Evolutionary conservation across 2,329 filamentous ascomycete genomes (phyloP), one percentile per base, ranked within the genome.

Genomic region (Xylaria multiplex): DNA sequence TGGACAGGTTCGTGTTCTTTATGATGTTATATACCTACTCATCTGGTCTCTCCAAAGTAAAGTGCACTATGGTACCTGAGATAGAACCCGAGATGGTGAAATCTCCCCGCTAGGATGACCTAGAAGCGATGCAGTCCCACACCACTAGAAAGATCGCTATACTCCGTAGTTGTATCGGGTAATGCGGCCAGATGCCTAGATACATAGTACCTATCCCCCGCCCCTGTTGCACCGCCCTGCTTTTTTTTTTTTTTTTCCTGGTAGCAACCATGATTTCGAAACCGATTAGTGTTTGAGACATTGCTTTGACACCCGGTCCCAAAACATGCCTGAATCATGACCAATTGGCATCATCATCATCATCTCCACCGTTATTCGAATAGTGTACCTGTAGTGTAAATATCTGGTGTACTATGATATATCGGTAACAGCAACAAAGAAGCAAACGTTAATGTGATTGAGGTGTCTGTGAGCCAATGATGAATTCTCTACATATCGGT

Each of bases 261-360:
- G n/a, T 59, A 55, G 52, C 56, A 59, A 19, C 19, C 19, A 55
- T 59, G 45, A 66, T 50, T 72, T 67, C 74, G 73, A 76, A 75
- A 76, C 74, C 65, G 52, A 49, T 65, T 56, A 32, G 56, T 56
- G 74, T 75, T 73, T 75, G 69, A 68, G 67, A 70, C 64, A 50
- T 40, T 22, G 32, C 65, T 63, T 52, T 68, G 65, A 49, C 66
- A 58, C 68, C 68, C 37, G 32, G 58, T n/a, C 52, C 52, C 45
- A 57, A 67, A 64, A 64, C 52, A 11, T n/a, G 43, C 32, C 42
- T 61, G 46, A 30, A 58, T 48, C 45, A 60, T 24, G 22, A 14
- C 13, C 14, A 40, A 24, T 52, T 45, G 19, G 53, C 55, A 14
- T 46, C 45, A 56, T 54, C 40, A 43, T 52, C 35, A 42, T 52